These are phyloP conservation scores for Venturia nashicola DNA, from an alignment of 2,329 filamentous ascomycete genomes.

Conservation along the genomic window DNA sequence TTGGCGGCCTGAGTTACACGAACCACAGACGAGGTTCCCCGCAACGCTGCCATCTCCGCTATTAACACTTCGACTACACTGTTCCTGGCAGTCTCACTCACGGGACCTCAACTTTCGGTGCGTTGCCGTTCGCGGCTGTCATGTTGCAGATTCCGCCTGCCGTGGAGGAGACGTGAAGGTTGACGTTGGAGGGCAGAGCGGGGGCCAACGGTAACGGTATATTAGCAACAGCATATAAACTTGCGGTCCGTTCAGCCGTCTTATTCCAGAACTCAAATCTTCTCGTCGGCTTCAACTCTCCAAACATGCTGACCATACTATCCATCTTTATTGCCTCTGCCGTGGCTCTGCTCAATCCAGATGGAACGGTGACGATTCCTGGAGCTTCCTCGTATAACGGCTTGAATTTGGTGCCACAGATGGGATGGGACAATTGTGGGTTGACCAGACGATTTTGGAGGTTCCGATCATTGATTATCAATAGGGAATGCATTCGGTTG, in stretches of 20 bases:
- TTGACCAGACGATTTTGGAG: slow-evolving; percentile 10
- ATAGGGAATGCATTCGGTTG: slow-evolving; percentile 36
- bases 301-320: not conserved
- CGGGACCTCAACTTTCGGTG: not conserved
- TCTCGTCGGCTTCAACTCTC: not conserved
- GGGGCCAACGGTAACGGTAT: not conserved
- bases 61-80: not conserved
- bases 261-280: not conserved
- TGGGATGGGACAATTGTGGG: slow-evolving; percentile 26
- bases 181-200: not conserved
- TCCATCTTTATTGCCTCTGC: not conserved
- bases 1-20: not conserved
- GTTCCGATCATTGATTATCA: slow-evolving; percentile 17
- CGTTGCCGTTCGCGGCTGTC: not conserved
- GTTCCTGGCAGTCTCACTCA: not conserved
- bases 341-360: not conserved
- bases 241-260: not conserved
- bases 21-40: not conserved
- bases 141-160: not conserved
- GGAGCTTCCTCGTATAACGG: slow-evolving; percentile 22
- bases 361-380: slow-evolving; percentile 11
- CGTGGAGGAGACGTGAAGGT: not conserved
- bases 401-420: slow-evolving; percentile 24
- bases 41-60: not conserved
- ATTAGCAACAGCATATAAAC: not conserved